A percentile compares a stretch with the other conserved stretches of the same genome.
These are phyloP conservation scores for Allodekkera sacchari DNA, from an alignment of 805 yeast genomes.

Conservation along the genomic window DNA sequence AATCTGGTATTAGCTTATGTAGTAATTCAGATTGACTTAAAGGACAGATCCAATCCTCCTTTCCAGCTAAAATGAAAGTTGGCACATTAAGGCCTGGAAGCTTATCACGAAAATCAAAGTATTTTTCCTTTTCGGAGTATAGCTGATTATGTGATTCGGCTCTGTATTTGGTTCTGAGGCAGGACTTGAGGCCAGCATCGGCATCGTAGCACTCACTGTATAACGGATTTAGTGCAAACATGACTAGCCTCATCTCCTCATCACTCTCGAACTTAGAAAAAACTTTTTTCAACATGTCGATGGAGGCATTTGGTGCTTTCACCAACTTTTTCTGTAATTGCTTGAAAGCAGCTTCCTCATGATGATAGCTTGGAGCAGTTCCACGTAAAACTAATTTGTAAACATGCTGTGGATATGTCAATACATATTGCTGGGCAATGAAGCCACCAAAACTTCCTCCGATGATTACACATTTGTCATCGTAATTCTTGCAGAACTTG, in stretches of 20 bases:
- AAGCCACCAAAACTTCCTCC: conserved; percentile 22
- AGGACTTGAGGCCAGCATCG: conserved; percentile 10
- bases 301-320: conserved; percentile 13
- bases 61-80: conserved; percentile 15
- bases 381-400: conserved; percentile 14
- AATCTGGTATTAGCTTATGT: conserved; percentile 8
- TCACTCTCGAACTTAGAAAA: conserved; percentile 17
- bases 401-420: conserved; percentile 12
- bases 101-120: conserved; percentile 13
- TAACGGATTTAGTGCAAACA: conserved; percentile 18
- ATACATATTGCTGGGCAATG: conserved; percentile 18
- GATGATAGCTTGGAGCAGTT: conserved; percentile 19
- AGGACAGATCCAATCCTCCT: conserved; percentile 20
- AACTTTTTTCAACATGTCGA: conserved; percentile 15
- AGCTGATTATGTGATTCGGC: conserved; percentile 16
- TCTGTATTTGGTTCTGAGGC: conserved; percentile 11
- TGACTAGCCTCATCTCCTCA: conserved; percentile 15
- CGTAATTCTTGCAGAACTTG: conserved; percentile 5
- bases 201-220: conserved; percentile 16
- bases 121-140: conserved; percentile 17
- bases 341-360: conserved; percentile 13
- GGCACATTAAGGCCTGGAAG: conserved; percentile 10
- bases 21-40: conserved; percentile 11
- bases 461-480: conserved; percentile 11
- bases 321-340: conserved; percentile 9